Base-by-base conservation (phyloP, 805 yeast species). In the Kuraishia hungarica region DNA sequence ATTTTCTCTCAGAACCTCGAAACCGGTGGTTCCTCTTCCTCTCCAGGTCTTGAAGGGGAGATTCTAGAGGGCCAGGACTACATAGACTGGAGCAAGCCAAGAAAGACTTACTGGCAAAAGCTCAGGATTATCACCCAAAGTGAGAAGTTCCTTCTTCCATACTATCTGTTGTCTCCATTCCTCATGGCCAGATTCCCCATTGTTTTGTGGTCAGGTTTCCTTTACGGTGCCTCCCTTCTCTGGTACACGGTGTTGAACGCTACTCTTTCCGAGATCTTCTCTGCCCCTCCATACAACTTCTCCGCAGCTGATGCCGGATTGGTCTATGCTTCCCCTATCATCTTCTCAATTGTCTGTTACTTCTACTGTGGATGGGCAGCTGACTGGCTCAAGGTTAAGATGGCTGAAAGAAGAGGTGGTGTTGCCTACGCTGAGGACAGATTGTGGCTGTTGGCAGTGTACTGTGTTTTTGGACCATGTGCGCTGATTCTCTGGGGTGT, bases 401-500 rank as follows among this genome's bases (percentile, higher is more conserved):
- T 80, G 53, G 84, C 88, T 23, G 71, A 69, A 54, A 71, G 74
- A 48, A 77, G 78, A 60, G 69, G 72, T 29, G 86, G 87, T 50
- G 54, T 75, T 2, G 75, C 83, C 3, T 76, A 76, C 53, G 82
- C 87, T 0, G 87, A 83, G 60, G 81, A 77, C 59, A 70, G 87
- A 58, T 69, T 82, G n/a, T 81, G 83, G 82, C 75, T 78, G n/a
- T 60, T 80, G 59, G 54, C 69, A 2, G 65, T 76, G 5, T 79
- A 77, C 58, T 69, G 72, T 61, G 67, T 84, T 43, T 59, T 83
- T 8, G 81, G 82, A 3, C 83, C 84, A 1, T 72, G 74, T 0
- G 81, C 87, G 0, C 68, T 81, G 55, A 74, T 83, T 57, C 69
- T 85, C 15, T 82, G 84, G 77, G 89, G 89, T 51, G 76, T 83